Percentiles rank a stretch among this genome's conserved stretches.
These are phyloP conservation scores for Diutina pseudorugosa DNA, from an alignment of 1,139 yeast genomes.

Conservation along the genomic window DNA sequence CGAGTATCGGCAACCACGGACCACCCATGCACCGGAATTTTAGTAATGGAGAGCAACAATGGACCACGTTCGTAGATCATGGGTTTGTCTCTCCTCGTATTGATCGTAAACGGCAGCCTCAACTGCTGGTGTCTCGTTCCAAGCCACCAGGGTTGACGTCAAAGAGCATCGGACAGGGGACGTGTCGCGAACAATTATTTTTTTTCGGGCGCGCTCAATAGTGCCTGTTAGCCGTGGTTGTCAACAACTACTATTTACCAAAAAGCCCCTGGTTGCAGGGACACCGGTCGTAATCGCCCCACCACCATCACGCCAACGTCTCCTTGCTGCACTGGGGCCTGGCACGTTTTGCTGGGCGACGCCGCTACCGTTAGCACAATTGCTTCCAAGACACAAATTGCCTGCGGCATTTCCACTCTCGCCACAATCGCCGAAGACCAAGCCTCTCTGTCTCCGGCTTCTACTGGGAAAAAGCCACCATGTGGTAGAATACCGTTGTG, in stretches of 20 bases:
- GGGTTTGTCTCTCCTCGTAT: background rate
- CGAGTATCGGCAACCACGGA: background rate
- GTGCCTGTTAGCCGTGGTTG: background rate
- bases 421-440: too few species aligned
- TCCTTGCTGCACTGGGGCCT: too few species aligned
- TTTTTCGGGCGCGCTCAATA: too few species aligned
- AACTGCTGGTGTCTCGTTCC: background rate
- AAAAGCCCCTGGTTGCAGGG: background rate
- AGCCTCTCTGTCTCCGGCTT: too few species aligned
- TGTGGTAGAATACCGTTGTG: too few species aligned
- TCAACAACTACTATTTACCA: background rate
- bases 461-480: too few species aligned
- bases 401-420: too few species aligned
- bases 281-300: background rate
- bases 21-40: too few species aligned
- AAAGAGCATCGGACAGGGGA: background rate
- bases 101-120: background rate
- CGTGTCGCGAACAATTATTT: background rate
- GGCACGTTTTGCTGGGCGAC: too few species aligned
- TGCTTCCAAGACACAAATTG: too few species aligned
- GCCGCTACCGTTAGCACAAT: too few species aligned
- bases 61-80: background rate
- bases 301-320: too few species aligned
- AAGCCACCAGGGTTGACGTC: background rate
- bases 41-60: background rate